Evolutionary conservation across 495 filamentous ascomycete species (phyloP).

Genomic region (Physcia stellaris): DNA sequence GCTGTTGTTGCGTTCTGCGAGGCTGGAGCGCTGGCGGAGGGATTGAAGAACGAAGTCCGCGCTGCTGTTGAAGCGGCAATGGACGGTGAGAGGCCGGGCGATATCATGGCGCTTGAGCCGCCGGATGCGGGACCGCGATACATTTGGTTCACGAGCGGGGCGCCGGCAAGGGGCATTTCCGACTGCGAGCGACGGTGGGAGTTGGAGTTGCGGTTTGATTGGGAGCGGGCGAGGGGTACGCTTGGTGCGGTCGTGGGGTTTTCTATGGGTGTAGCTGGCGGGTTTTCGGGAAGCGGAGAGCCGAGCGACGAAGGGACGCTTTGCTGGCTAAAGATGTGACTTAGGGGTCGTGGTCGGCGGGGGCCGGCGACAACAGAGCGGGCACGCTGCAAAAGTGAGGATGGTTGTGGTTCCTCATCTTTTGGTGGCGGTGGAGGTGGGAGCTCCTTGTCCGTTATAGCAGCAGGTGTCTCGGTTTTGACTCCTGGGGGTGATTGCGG

Average conservation of each 20-base stretch:
- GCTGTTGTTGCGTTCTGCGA: constrained; percentile 25
- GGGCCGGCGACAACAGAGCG: constrained; percentile 47
- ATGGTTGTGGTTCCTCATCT: constrained; percentile 31
- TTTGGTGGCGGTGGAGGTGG: constrained; percentile 63
- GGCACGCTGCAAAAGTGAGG: constrained; percentile 62
- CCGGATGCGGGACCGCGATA: constrained; percentile 49
- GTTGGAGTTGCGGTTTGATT: constrained; percentile 39
- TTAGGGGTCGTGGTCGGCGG: constrained; percentile 39
- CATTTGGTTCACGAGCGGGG: constrained; percentile 70
- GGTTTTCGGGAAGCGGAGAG: constrained; percentile 23
- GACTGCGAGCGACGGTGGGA: constrained; percentile 49
- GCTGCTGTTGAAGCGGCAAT: constrained; percentile 26
- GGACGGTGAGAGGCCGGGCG: constrained; percentile 37
- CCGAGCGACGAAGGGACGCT: too few species aligned
- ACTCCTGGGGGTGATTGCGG: constrained; percentile 11
- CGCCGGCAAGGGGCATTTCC: constrained; percentile 44
- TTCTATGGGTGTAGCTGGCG: constrained; percentile 38
- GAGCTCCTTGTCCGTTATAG: constrained; percentile 66
- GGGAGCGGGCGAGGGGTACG: constrained; percentile 58
- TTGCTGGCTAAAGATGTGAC: constrained; percentile 41
- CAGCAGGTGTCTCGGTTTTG: too few species aligned
- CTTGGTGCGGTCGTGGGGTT: constrained; percentile 74
- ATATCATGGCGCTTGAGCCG: constrained; percentile 41
- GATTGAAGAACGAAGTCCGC: constrained; percentile 37
- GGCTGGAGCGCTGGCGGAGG: constrained; percentile 20